A percentile compares a stretch with the other conserved stretches of the same genome.
phyloP scores from a whole-genome alignment of 371 early-diverging fungal species.

The Parasitella parasitica region DNA sequence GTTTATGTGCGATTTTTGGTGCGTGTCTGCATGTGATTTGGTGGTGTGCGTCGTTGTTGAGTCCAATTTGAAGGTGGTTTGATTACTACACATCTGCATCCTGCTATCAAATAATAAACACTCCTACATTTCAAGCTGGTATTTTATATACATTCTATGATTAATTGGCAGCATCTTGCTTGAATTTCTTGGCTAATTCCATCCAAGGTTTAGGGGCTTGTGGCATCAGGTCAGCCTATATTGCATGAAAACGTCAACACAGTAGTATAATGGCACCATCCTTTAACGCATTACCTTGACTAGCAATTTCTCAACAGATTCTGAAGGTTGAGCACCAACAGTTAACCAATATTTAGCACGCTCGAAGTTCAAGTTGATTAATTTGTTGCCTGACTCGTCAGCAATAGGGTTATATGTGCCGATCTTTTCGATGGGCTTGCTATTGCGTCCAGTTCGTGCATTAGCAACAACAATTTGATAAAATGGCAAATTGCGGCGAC shows the following conservation, averaged over 20 bases:
- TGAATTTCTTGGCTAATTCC: constrained; percentile 45
- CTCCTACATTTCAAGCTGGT: background rate
- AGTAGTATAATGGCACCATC: background rate
- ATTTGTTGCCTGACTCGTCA: constrained; percentile 72
- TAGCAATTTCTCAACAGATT: constrained; percentile 83
- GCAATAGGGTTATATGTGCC: constrained; percentile 93
- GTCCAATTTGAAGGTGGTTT: background rate
- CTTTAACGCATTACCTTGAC: constrained; percentile 71
- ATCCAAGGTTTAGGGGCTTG: constrained; percentile 61
- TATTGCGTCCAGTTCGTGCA: constrained; percentile 77
- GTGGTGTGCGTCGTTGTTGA: background rate
- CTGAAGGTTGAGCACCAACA: constrained; percentile 93
- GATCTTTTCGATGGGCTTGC: constrained; percentile 88
- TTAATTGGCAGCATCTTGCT: constrained; percentile 16
- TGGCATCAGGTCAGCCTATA: constrained; percentile 60
- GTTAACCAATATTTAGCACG: constrained; percentile 96
- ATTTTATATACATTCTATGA: background rate
- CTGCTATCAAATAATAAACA: background rate
- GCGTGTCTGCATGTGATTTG: background rate
- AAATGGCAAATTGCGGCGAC: constrained; percentile 85
- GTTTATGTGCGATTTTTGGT: background rate
- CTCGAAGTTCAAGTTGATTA: constrained; percentile 82
- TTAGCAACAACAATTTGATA: constrained; percentile 94
- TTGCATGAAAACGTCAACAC: background rate
- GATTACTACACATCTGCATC: background rate